Conservation (phyloP, 306 rosid genomes). For the Glycine tomentella region DNA sequence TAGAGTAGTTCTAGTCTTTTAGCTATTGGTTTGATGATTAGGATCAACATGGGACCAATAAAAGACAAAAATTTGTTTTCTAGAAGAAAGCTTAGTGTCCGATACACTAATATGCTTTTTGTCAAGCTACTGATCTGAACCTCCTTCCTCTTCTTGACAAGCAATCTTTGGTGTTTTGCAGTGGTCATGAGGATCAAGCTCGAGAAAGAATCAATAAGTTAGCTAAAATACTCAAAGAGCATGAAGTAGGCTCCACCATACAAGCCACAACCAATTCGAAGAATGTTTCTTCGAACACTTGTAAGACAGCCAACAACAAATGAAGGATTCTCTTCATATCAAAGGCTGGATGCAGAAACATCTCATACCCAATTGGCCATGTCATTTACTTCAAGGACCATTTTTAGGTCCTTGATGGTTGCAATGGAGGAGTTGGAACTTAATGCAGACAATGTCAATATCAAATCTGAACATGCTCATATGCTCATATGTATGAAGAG, state of each 20-base stretch:
- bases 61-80: background rate
- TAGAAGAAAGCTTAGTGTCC: constrained; percentile 27
- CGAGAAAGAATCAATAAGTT: constrained; percentile 93
- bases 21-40: too few relatives aligned
- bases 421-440: constrained; percentile 99
- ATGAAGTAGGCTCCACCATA: constrained; percentile 76
- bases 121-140: constrained; percentile 35
- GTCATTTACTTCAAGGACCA: constrained; percentile 88
- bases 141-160: constrained; percentile 47
- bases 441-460: constrained; percentile 79
- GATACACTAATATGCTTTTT: constrained; percentile 19
- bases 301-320: too few relatives aligned
- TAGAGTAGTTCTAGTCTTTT: too few relatives aligned
- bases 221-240: constrained; percentile 87
- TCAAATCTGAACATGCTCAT: constrained; percentile 88
- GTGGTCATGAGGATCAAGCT: constrained; percentile 99
- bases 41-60: background rate
- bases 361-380: constrained; percentile 56
- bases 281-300: constrained; percentile 96
- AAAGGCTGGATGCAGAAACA: too few relatives aligned
- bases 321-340: too few relatives aligned
- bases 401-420: constrained; percentile 84
- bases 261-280: constrained; percentile 73
- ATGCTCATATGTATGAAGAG: too few relatives aligned
- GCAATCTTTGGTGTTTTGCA: constrained; percentile 55